Base-by-base conservation (phyloP, 73 alveolate species). In the Blepharisma japonicum region DNA sequence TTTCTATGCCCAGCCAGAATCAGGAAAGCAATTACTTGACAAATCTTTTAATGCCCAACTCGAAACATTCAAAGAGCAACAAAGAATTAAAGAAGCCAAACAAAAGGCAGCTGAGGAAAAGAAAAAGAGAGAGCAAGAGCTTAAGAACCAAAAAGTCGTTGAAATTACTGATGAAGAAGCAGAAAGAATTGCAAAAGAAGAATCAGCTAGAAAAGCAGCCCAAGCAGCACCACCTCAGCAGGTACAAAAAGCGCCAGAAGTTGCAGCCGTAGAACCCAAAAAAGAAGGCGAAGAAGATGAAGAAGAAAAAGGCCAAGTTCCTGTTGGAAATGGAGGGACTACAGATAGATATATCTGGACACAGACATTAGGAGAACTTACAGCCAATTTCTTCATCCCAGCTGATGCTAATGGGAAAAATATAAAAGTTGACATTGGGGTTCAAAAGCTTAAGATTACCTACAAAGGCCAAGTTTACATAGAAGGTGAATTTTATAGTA, bases 271-370 rank as follows among this genome's bases (percentile, higher is more conserved):
- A 7, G 85, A 74, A 27, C 94, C 81, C 32, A 78, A 77, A 39
- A 82, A 82, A 6, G 89, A 79, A 25, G 91, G 86, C 6, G 92
- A 86, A n/a, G 88, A 89, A 45, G 94, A 91, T 9, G 84, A 87
- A 74, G 89, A 89, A 47, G 95, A 86, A 38, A 88, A 88, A 54
- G 90, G 81, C 20, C 85, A 77, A 7, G 92, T 96, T 66, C 90
- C 87, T 18, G 78, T 91, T 21, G 98, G 96, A 46, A 96, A 96
- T 78, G 99, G 99, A 55, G 96, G 94, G 32, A 84, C 81, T 48
- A 92, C 97, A 72, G 98, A 94, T 61, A 94, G 86, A 74, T 96
- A 96, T 76, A 74, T 81, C 42, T 96, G 98, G 98, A 87, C 96
- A 9, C 92, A 96, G 82, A 94, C 97, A 70, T 91, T 96, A 14